These are phyloP conservation scores for Gymnopilus junonius DNA, from an alignment of 768 basidiomycete species.

Conservation along the genomic window DNA sequence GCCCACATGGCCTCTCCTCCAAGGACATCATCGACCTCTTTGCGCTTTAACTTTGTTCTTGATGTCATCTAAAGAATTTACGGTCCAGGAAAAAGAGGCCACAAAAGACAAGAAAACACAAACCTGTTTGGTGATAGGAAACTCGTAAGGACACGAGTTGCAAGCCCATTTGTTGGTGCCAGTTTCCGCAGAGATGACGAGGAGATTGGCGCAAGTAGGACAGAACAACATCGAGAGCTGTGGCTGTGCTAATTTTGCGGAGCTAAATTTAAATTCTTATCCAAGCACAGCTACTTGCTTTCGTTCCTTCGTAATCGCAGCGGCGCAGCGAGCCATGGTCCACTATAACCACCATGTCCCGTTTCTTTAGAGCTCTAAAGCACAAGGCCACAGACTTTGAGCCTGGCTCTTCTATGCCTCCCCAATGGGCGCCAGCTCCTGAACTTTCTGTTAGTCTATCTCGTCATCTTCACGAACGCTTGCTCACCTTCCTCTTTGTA, in stretches of 20 bases:
- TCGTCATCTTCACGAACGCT: neutral
- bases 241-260: neutral
- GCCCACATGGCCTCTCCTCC: slow-evolving; percentile 95
- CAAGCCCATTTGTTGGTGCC: slow-evolving; percentile 94
- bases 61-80: slow-evolving; percentile 79
- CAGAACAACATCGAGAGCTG: slow-evolving; percentile 84
- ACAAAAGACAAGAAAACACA: slow-evolving; percentile 8
- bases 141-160: slow-evolving; percentile 94
- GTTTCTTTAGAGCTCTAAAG: slow-evolving; percentile 20
- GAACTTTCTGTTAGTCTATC: slow-evolving; percentile 45
- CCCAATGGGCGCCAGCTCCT: slow-evolving; percentile 63
- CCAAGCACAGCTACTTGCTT: neutral
- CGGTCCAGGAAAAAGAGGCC: neutral
- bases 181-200: slow-evolving; percentile 76
- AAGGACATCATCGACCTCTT: slow-evolving; percentile 93
- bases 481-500: slow-evolving; percentile 13
- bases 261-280: slow-evolving; percentile 19
- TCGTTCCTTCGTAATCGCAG: neutral
- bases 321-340: neutral
- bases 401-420: slow-evolving; percentile 35
- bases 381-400: slow-evolving; percentile 4
- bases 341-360: slow-evolving; percentile 8
- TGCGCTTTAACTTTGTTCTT: slow-evolving; percentile 82
- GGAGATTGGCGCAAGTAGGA: slow-evolving; percentile 90
- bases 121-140: slow-evolving; percentile 87